Percentiles rank a stretch among this genome's conserved stretches.
These are phyloP conservation scores for Pythium folliculosum DNA, from an alignment of 352 stramenopile genomes.

Conservation along the genomic window DNA sequence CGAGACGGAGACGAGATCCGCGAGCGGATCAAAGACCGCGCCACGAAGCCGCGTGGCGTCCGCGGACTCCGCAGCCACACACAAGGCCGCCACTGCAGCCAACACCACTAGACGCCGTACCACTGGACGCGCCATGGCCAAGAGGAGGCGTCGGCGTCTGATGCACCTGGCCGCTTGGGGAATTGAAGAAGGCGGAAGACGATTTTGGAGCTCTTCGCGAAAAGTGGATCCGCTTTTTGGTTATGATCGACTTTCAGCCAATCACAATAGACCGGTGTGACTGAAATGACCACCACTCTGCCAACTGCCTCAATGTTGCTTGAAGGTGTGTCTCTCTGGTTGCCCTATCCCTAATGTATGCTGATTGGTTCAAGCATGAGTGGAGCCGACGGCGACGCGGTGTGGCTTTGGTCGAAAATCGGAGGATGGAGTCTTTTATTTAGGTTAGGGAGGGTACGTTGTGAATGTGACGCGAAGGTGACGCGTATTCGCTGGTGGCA, in stretches of 20 bases:
- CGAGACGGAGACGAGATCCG: too few species aligned
- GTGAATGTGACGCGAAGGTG: slow-evolving; percentile 25
- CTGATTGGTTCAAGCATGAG: slow-evolving; percentile 27
- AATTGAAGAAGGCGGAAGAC: too few species aligned
- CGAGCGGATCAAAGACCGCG: slow-evolving; percentile 15
- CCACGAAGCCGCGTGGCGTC: not conserved
- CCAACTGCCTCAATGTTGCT: slow-evolving; percentile 16
- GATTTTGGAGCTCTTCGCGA: slow-evolving; percentile 14
- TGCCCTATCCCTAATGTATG: slow-evolving; percentile 18
- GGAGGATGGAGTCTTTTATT: slow-evolving; percentile 8
- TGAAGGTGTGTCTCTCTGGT: slow-evolving; percentile 11
- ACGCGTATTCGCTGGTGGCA: slow-evolving; percentile 31
- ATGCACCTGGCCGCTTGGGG: not conserved
- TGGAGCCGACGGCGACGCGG: slow-evolving; percentile 3
- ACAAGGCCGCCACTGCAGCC: not conserved
- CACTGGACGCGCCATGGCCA: not conserved
- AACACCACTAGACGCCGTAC: not conserved
- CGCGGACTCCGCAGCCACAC: too few species aligned
- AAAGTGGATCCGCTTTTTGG: slow-evolving; percentile 3
- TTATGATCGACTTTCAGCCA: slow-evolving; percentile 8
- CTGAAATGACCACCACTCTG: too few species aligned
- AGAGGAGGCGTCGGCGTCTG: too few species aligned
- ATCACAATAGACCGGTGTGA: too few species aligned
- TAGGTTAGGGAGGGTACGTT: not conserved
- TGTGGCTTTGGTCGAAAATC: not conserved